A percentile compares a stretch with the other conserved stretches of the same genome.
Conservation (phyloP, 164 flowering plant genomes). For the Protea cynaroides region DNA sequence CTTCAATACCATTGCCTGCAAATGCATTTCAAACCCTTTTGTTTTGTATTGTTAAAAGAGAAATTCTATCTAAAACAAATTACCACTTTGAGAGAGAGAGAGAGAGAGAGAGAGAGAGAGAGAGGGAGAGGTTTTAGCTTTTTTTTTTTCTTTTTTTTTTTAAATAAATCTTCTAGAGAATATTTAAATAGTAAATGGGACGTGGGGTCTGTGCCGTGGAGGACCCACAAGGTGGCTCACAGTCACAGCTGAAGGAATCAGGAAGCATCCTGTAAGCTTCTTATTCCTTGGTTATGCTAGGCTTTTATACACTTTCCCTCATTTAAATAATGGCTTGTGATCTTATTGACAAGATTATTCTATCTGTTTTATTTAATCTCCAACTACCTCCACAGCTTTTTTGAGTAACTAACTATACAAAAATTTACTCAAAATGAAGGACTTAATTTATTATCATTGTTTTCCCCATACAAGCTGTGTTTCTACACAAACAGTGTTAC, state of each 20-base stretch:
- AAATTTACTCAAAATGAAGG: constrained; percentile 14
- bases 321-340: constrained; percentile 21
- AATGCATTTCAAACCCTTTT: constrained; percentile 7
- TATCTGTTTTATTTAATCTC: constrained; percentile 36
- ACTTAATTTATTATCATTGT: constrained; percentile 1
- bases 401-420: constrained; percentile 30
- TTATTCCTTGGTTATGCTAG: constrained; percentile 27
- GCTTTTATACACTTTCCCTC: constrained; percentile 16
- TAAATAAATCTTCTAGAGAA: neutral
- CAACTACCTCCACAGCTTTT: constrained; percentile 43
- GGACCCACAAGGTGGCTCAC: constrained; percentile 25
- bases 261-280: constrained; percentile 59
- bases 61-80: too few species aligned
- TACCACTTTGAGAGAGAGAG: constrained; percentile 10
- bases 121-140: too few species aligned
- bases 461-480: too few species aligned
- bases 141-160: too few species aligned
- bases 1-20: constrained; percentile 7
- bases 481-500: neutral
- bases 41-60: constrained; percentile 1
- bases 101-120: constrained; percentile 8
- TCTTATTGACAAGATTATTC: constrained; percentile 23
- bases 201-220: constrained; percentile 20
- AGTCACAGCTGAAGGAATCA: constrained; percentile 28
- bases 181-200: constrained; percentile 18